phyloP scores from a whole-genome alignment of 2,329 filamentous ascomycete species.

The Coniochaeta hoffmannii region DNA sequence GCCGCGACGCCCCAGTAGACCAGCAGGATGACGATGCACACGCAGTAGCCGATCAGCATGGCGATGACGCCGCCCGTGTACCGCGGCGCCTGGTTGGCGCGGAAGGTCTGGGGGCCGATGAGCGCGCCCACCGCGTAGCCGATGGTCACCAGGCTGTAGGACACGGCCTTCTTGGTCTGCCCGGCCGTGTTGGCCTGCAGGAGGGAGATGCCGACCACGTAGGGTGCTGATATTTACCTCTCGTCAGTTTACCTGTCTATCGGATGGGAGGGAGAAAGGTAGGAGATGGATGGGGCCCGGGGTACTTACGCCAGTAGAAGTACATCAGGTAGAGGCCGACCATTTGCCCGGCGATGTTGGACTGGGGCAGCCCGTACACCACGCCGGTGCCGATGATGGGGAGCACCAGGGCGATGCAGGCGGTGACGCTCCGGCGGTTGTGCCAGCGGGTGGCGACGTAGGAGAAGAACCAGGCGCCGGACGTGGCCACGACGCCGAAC shows the following conservation, averaged over 20 bases:
- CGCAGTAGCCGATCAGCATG: slow-evolving; percentile 8
- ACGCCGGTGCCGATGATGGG: slow-evolving; percentile 26
- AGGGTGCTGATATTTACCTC: slow-evolving; percentile 12
- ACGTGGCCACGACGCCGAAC: slow-evolving; percentile 2
- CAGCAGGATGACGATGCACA: slow-evolving; percentile 6
- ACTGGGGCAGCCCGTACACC: slow-evolving; percentile 20
- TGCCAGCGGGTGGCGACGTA: slow-evolving; percentile 10
- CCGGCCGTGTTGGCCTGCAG: slow-evolving; percentile 13
- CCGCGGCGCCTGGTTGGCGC: slow-evolving; percentile 26
- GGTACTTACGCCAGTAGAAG: too few relatives aligned
- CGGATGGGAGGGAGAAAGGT: too few relatives aligned
- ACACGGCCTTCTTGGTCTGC: slow-evolving; percentile 12
- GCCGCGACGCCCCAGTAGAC: slow-evolving; percentile 4
- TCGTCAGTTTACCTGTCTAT: slow-evolving; percentile 9
- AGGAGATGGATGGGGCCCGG: background rate
- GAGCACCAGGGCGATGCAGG: slow-evolving; percentile 19
- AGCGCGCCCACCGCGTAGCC: slow-evolving; percentile 31
- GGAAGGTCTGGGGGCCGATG: slow-evolving; percentile 33
- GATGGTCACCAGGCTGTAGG: slow-evolving; percentile 17
- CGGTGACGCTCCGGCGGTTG: slow-evolving; percentile 15
- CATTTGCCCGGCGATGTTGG: slow-evolving; percentile 14
- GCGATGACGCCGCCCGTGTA: slow-evolving; percentile 18
- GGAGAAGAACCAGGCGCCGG: slow-evolving; percentile 6
- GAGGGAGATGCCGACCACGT: slow-evolving; percentile 13
- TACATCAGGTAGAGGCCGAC: slow-evolving; percentile 13